Conservation (phyloP, 768 basidiomycete genomes). For the Pisolithus tinctorius region DNA sequence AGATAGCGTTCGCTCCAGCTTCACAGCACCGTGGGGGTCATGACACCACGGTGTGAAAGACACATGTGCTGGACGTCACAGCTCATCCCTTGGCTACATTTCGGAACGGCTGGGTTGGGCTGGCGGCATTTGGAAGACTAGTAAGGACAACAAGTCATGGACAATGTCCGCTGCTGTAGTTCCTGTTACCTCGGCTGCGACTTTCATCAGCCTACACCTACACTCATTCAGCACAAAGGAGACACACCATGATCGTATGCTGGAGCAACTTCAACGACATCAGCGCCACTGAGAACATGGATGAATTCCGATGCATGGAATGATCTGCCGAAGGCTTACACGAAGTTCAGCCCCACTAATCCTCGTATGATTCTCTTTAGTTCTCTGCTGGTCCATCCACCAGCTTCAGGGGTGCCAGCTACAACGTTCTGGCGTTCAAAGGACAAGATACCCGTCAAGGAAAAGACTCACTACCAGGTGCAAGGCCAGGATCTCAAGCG, state of each 20-base stretch:
- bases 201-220: too few relatives aligned
- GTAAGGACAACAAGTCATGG: conserved; percentile 61
- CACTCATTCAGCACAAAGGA: too few relatives aligned
- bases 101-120: conserved; percentile 11
- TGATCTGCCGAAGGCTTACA: conserved; percentile 35
- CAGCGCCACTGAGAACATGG: conserved; percentile 45
- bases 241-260: conserved; percentile 59
- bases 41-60: too few relatives aligned
- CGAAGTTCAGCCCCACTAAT: conserved; percentile 69
- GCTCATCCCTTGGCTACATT: conserved; percentile 21
- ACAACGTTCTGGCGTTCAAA: not conserved
- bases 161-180: conserved; percentile 65
- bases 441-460: not conserved
- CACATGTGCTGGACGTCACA: conserved; percentile 8
- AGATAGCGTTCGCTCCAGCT: too few relatives aligned
- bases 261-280: conserved; percentile 69
- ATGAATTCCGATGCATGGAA: not conserved
- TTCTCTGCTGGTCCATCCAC: conserved; percentile 81
- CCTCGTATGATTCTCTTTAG: conserved; percentile 77
- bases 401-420: conserved; percentile 83
- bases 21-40: too few relatives aligned
- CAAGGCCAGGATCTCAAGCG: conserved; percentile 61
- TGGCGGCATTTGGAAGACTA: conserved; percentile 40
- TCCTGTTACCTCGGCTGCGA: conserved; percentile 56
- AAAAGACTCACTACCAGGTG: conserved; percentile 60